Percentiles rank a stretch among this genome's conserved stretches.
These are phyloP conservation scores for Ploettnerulaceae sp. DNA, from an alignment of 2,329 filamentous ascomycete genomes.

Conservation along the genomic window DNA sequence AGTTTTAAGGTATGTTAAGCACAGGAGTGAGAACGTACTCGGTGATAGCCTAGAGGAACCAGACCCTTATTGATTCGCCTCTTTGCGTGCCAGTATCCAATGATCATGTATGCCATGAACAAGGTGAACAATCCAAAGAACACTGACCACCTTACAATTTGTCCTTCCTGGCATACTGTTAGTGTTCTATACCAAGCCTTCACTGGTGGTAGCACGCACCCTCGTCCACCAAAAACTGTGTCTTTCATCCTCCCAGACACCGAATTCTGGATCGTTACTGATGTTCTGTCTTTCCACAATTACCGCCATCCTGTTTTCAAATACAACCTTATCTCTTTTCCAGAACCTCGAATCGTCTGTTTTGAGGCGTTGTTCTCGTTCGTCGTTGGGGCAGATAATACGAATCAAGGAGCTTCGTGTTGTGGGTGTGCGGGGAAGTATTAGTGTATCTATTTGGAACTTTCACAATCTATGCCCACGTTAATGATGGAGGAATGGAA, in stretches of 20 bases:
- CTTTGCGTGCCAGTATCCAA: constrained; percentile 67
- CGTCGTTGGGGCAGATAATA: too few relatives aligned
- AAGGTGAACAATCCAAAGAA: constrained; percentile 57
- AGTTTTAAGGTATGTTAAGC: constrained; percentile 10
- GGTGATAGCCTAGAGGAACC: constrained; percentile 63
- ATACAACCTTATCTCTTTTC: background rate
- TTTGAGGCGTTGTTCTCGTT: background rate
- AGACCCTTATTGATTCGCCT: constrained; percentile 60
- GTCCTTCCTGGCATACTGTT: constrained; percentile 24
- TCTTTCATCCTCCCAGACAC: constrained; percentile 27
- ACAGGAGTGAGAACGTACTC: constrained; percentile 42
- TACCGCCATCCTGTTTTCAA: constrained; percentile 9
- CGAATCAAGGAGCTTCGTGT: too few relatives aligned
- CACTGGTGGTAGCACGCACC: constrained; percentile 26
- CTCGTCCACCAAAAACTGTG: constrained; percentile 39
- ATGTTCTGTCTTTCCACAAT: constrained; percentile 16
- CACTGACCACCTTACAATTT: constrained; percentile 63
- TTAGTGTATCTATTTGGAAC: constrained; percentile 15
- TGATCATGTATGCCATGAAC: constrained; percentile 57
- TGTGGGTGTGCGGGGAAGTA: constrained; percentile 2
- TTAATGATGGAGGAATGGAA: constrained; percentile 1
- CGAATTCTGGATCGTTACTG: constrained; percentile 12
- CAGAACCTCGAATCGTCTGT: background rate
- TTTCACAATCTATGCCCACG: constrained; percentile 4
- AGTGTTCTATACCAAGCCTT: background rate